Base-by-base conservation (phyloP, 768 basidiomycete species). In the Termitomyces sp. region DNA sequence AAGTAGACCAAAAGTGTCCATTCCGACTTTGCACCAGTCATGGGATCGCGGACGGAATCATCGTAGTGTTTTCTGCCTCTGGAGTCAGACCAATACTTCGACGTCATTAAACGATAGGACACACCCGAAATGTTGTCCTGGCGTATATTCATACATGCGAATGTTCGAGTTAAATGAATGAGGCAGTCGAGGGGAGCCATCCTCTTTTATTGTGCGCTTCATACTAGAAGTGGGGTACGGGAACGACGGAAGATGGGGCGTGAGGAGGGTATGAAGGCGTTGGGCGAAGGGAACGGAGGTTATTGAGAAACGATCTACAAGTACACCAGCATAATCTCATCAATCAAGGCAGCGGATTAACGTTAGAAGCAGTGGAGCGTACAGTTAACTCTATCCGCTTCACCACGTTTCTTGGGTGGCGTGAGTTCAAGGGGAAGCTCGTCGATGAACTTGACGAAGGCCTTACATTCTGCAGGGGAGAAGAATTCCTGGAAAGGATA, bases 1-100 rank as follows among this genome's bases (percentile, higher is more conserved):
- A 92, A 68, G 65, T 91, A 91, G 25, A 91, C 76, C 25, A 92
- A 69, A 37, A 91, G 68, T 0, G 90, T 92, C 89, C 90, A 91
- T 66, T 90, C 87, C 34, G 86, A 88, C 65, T 79, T 82, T 1
- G 79, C 77, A 4, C 85, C 85, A 7, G 85, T 84, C 51, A 74
- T 64, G 4, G 76, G 55, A 65, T 88, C 87, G 8, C 77, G 75
- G 27, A 87, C 82, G 19, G 83, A 82, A 63, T 89, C 88, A 60
- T 91, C 89, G 63, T 90, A 91, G 67, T 90, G 89, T 14, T 83
- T 81, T 21, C 80, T 80, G 41, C 9, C 41, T 16, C 32, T 14
- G 8, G 29, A 9, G 21, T 57, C 43, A 52, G 35, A 34, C 14
- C 21, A 27, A 35, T 29, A 10, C 4, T 32, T 41, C 27, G 4